A percentile compares a stretch with the other conserved stretches of the same genome.
These are phyloP conservation scores for Bolboschoenus planiculmis DNA, from an alignment of 176 grass and related monocot species.

Conservation along the genomic window DNA sequence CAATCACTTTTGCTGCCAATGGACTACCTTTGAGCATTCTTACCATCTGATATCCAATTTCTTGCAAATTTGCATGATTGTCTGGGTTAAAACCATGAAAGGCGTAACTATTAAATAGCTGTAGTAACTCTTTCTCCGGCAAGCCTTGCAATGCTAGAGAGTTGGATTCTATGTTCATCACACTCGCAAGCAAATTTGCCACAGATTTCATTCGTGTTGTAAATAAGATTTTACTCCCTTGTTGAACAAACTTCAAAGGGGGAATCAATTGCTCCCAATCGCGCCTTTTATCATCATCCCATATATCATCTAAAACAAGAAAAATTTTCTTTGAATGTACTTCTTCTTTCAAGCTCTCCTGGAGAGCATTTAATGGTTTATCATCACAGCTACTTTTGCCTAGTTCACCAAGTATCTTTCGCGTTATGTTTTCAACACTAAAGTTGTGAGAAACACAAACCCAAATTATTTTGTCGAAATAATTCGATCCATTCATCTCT, in stretches of 20 bases:
- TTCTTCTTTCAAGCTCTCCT: background rate
- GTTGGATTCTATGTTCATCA: slow-evolving; percentile 4
- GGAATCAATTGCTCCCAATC: slow-evolving; percentile 11
- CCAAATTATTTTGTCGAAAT: background rate
- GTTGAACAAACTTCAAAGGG: background rate
- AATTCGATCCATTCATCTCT: background rate
- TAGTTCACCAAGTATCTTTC: background rate
- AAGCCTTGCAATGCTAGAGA: slow-evolving; percentile 26
- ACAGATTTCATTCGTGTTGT: slow-evolving; percentile 7
- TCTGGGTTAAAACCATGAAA: slow-evolving; percentile 17
- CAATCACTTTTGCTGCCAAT: slow-evolving; percentile 38
- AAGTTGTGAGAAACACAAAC: background rate
- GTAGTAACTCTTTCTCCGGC: slow-evolving; percentile 16
- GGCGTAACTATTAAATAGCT: slow-evolving; percentile 25
- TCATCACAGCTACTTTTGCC: background rate
- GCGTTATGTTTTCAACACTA: background rate
- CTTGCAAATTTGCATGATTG: slow-evolving; percentile 1
- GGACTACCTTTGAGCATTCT: slow-evolving; percentile 34
- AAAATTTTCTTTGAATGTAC: background rate
- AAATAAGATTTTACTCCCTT: slow-evolving; percentile 31
- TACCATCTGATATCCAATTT: slow-evolving; percentile 26
- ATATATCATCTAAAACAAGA: slow-evolving; percentile 31
- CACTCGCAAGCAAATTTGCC: background rate
- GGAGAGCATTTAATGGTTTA: background rate
- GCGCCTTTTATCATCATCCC: background rate